Evolutionary conservation across 2,329 filamentous ascomycete species (phyloP), one percentile per base, ranked within the genome.

Genomic region (Epicoccum nigrum): DNA sequence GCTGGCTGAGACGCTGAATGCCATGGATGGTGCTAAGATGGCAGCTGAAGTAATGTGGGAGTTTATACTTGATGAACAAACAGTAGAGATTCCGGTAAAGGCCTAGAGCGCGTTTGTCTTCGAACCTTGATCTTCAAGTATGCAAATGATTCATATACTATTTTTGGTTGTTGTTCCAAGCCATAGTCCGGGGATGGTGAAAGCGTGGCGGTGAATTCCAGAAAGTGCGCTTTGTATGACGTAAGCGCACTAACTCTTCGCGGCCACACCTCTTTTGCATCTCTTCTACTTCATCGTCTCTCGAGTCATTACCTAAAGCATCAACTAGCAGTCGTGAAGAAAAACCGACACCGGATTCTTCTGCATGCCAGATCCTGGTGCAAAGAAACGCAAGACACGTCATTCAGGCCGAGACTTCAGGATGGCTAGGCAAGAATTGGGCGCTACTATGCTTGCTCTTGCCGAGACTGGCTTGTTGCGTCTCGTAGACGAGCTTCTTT

Each of bases 401-500:
- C 66, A 65, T 48, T 63, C 63, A 31, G 59, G 65, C 7, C 55
- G 58, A 23, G 45, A 55, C 9, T 63, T 65, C 45, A 65, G 45
- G 19, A 64, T 61, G 58, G 44, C 56, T 27, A 55, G 55, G 37
- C 56, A 57, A 39, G 58, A 57, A 30, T 51, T 54, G 12, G 54
- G 54, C 32, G 49, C 41, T 11, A 56, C 54, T 7, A 54, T 59
- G 45, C 50, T 55, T 11, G 53, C 62, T 19, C 48, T 48, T 35
- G 44, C 59, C 11, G 44, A 61, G 40, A 40, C 40, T 25, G 58
- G 62, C 17, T 55, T 70, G 1, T 51, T 70, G 12, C 63, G 60
- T 1, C 58, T 74, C 5, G 68, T 64, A 16, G 70, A 72, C 42
- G 71, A 74, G 50, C 56, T 73, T 4, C 60, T 73, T 9, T 66